Evolutionary conservation across 768 basidiomycete genomes (phyloP).

Genomic region (Mycena alexandri): DNA sequence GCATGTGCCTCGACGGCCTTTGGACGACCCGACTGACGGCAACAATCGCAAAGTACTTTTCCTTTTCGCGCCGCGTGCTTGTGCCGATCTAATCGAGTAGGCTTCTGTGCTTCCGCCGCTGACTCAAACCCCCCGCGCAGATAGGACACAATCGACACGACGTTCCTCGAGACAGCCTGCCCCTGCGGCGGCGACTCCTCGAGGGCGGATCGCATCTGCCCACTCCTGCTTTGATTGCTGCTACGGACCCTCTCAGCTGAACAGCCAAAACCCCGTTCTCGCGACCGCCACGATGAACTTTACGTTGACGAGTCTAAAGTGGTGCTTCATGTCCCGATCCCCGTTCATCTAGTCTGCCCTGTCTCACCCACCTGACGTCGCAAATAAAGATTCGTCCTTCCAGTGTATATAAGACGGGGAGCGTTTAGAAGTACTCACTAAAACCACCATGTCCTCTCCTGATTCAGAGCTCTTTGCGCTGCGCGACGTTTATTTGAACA

Average conservation of each 20-base stretch:
- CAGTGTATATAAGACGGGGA: constrained; percentile 14
- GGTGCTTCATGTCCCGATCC: constrained; percentile 1
- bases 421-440: not conserved
- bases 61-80: constrained; percentile 7
- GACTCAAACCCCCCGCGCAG: constrained; percentile 23
- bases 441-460: constrained; percentile 16
- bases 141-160: constrained; percentile 13
- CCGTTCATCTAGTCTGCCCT: constrained; percentile 12
- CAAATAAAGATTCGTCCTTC: not conserved
- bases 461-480: constrained; percentile 21
- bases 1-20: not conserved
- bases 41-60: too few relatives aligned
- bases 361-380: not conserved
- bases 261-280: not conserved
- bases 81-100: not conserved
- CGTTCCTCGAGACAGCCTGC: not conserved
- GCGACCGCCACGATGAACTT: not conserved
- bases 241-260: not conserved
- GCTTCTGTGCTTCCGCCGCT: constrained; percentile 23
- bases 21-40: constrained; percentile 6
- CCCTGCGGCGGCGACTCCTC: not conserved
- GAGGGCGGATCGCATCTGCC: constrained; percentile 21
- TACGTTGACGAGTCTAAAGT: constrained; percentile 25
- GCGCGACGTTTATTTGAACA: constrained; percentile 32
- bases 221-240: not conserved